These are phyloP conservation scores for Gossypium laxum DNA, from an alignment of 441 rosid genomes.

Conservation along the genomic window DNA sequence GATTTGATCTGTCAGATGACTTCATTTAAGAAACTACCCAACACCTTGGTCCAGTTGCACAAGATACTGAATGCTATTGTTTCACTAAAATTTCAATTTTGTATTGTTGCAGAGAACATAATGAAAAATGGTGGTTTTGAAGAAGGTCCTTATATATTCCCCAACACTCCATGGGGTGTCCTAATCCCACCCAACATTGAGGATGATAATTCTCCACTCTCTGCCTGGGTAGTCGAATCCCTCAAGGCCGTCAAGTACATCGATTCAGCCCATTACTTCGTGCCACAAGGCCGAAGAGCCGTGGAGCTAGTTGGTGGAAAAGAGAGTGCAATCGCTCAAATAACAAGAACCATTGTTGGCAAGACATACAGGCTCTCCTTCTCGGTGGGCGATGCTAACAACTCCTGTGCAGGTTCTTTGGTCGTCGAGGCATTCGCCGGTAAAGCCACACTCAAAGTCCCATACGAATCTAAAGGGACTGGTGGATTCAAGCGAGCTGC, in stretches of 20 bases:
- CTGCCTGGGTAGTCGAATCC: conserved; percentile 80
- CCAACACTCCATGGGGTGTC: conserved; percentile 66
- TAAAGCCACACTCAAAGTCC: conserved; percentile 38
- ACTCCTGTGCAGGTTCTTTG: conserved; percentile 48
- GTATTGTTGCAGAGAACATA: conserved; percentile 43
- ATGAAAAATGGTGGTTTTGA: conserved; percentile 66
- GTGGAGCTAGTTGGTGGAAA: conserved; percentile 55
- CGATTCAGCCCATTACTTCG: conserved; percentile 46
- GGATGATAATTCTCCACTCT: conserved; percentile 74
- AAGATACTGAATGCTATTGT: neutral
- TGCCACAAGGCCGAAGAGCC: conserved; percentile 46
- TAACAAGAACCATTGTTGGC: conserved; percentile 37
- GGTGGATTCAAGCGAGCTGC: conserved; percentile 47
- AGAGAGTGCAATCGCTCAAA: conserved; percentile 55
- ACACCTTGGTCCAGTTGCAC: too few relatives aligned
- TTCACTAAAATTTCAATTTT: neutral
- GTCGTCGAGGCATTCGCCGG: conserved; percentile 57
- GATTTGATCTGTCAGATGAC: too few relatives aligned
- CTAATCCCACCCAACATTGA: conserved; percentile 78
- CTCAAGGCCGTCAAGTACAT: conserved; percentile 85
- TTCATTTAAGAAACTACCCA: too few relatives aligned
- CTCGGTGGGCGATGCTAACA: conserved; percentile 50
- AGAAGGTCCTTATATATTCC: conserved; percentile 69
- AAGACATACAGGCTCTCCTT: conserved; percentile 40
- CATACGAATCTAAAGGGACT: conserved; percentile 47